phyloP scores from a whole-genome alignment of 2,329 filamentous ascomycete genomes.

The Ophiognomonia clavigignenti-juglandacearum region DNA sequence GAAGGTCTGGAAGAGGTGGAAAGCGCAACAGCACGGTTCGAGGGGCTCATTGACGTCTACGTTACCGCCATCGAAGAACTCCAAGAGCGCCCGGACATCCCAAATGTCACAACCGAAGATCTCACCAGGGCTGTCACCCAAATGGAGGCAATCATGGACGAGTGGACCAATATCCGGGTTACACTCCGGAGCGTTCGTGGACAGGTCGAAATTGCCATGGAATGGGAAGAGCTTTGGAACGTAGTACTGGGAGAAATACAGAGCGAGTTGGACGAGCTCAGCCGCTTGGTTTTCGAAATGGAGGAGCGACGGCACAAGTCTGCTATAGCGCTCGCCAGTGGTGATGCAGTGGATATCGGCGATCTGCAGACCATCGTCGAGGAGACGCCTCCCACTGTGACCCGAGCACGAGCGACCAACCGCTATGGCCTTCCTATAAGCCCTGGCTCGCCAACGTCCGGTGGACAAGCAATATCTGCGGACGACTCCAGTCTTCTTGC shows the following conservation, averaged over 20 bases:
- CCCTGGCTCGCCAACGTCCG: conserved; percentile 58
- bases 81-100: conserved; percentile 73
- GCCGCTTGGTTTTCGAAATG: conserved; percentile 89
- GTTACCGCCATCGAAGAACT: conserved; percentile 90
- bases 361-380: conserved; percentile 93
- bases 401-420: conserved; percentile 50
- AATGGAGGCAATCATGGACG: conserved; percentile 81
- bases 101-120: conserved; percentile 63
- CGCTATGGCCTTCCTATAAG: conserved; percentile 62
- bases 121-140: conserved; percentile 73
- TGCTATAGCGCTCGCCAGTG: conserved; percentile 56
- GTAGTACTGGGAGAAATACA: conserved; percentile 90
- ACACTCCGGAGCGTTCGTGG: conserved; percentile 75
- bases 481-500: conserved; percentile 87
- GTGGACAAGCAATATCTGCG: conserved; percentile 53
- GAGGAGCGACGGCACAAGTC: conserved; percentile 88
- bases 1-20: conserved; percentile 73
- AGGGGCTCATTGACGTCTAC: conserved; percentile 86
- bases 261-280: conserved; percentile 61
- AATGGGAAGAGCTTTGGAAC: conserved; percentile 98
- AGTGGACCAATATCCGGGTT: conserved; percentile 78
- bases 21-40: conserved; percentile 75
- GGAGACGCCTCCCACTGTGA: conserved; percentile 61
- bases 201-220: conserved; percentile 96
- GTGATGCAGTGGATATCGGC: conserved; percentile 71